Evolutionary conservation across 768 basidiomycete species (phyloP).

Genomic region (Suillus weaverae): DNA sequence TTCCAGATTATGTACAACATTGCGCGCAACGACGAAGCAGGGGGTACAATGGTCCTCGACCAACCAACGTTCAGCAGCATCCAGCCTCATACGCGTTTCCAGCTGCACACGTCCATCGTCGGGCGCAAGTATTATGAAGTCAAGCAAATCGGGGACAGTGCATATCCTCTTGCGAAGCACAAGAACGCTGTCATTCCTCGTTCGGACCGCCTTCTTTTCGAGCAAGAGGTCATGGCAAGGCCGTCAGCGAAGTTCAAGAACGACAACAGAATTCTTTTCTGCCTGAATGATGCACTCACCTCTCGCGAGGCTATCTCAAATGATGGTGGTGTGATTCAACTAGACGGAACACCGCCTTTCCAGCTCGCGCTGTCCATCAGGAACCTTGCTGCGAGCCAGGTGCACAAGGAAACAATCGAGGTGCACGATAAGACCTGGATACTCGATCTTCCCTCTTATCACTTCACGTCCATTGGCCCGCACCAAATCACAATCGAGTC

Average conservation of each 20-base stretch:
- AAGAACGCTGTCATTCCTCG: slow-evolving; percentile 63
- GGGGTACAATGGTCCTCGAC: slow-evolving; percentile 69
- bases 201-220: slow-evolving; percentile 68
- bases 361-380: slow-evolving; percentile 70
- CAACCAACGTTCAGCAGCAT: slow-evolving; percentile 86
- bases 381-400: slow-evolving; percentile 70
- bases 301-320: slow-evolving; percentile 50
- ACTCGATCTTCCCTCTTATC: slow-evolving; percentile 65
- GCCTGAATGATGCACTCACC: slow-evolving; percentile 66
- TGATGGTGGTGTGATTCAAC: slow-evolving; percentile 59
- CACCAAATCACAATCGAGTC: slow-evolving; percentile 79
- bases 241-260: slow-evolving; percentile 81
- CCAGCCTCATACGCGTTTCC: slow-evolving; percentile 75
- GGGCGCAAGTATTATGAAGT: slow-evolving; percentile 90
- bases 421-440: slow-evolving; percentile 62
- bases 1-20: slow-evolving; percentile 93
- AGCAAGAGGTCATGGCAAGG: slow-evolving; percentile 81
- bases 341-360: slow-evolving; percentile 90
- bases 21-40: slow-evolving; percentile 64
- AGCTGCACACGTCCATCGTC: slow-evolving; percentile 72
- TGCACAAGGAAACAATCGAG: slow-evolving; percentile 57
- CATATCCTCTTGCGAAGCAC: slow-evolving; percentile 77
- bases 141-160: slow-evolving; percentile 81
- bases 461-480: slow-evolving; percentile 76
- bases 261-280: slow-evolving; percentile 66